Percentiles rank a stretch among this genome's conserved stretches.
Evolutionary conservation across 306 rosid species (phyloP).

Genomic region (Myrica gale): DNA sequence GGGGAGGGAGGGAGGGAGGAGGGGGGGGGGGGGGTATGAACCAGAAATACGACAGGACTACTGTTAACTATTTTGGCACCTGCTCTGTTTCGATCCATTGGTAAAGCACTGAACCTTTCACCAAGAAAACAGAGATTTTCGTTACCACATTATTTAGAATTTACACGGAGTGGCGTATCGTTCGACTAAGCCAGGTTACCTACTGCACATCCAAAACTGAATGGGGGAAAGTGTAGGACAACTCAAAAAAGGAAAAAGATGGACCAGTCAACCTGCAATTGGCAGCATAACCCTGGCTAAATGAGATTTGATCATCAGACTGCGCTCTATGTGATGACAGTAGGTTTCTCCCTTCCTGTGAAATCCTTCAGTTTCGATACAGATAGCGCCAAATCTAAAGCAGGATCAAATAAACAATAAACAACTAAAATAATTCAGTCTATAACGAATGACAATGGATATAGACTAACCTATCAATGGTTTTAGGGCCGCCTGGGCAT

Average conservation of each 20-base stretch:
- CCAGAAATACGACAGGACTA: constrained; percentile 2
- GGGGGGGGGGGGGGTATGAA: not conserved
- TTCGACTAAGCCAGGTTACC: constrained; percentile 15
- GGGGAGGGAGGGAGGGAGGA: too few relatives aligned
- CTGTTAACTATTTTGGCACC: not conserved
- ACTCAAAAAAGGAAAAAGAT: constrained; percentile 19
- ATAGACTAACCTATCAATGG: constrained; percentile 74
- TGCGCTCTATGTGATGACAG: constrained; percentile 78
- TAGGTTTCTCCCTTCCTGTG: constrained; percentile 94
- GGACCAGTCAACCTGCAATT: constrained; percentile 24
- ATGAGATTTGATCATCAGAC: constrained; percentile 20
- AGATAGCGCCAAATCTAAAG: constrained; percentile 79
- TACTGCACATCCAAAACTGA: constrained; percentile 26
- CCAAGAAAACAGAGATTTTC: not conserved
- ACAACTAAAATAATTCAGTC: not conserved
- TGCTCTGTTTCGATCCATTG: not conserved
- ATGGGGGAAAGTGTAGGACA: not conserved
- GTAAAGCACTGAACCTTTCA: not conserved
- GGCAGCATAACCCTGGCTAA: constrained; percentile 16
- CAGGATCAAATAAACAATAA: constrained; percentile 21
- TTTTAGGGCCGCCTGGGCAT: constrained; percentile 84
- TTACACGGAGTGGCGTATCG: constrained; percentile 18
- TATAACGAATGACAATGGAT: not conserved
- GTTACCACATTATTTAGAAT: not conserved
- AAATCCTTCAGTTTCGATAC: constrained; percentile 80